Evolutionary conservation across 148 eudicot genomes (phyloP), one percentile per base, ranked within the genome.

Genomic region (Amaranthus cruentus): DNA sequence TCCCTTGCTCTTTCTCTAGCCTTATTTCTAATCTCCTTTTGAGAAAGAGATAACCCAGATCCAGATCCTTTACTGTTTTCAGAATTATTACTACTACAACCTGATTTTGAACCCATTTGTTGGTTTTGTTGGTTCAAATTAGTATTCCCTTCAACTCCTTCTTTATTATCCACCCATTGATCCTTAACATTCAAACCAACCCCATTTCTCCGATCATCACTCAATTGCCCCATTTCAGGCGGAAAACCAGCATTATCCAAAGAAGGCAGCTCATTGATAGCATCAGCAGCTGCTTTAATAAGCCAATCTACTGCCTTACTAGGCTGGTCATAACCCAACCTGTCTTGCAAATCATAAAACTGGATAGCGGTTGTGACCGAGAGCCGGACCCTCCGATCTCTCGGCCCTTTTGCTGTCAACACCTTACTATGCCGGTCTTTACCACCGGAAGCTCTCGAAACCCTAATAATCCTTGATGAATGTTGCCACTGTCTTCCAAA

Each of bases 231-330:
- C 0, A 91, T 84, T 4, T 87, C 83, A 1, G 89, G 87, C 12
- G 89, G 89, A n/a, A 76, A 81, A 3, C 13, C 48, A 0, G 83
- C 58, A 6, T 77, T 77, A 28, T 70, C 82, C 50, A 94, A 77
- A 6, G 90, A 76, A n/a, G 96, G 96, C 0, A 94, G 90, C 84
- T 91, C 96, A 4, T 83, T 82, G 44, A 94, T 94, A 15, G 93
- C 77, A n/a, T 78, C 87, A 0, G 85, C 71, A 1, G 98, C 98
- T 0, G 88, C 89, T 48, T 94, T 88, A 6, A 94, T 88, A 13
- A 94, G 78, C 98, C 98, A 94, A 72, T 94, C 98, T 3, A 94
- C 98, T 7, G 97, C 98, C 71, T 94, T 94, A 60, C 98, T 94
- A 0, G 98, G 98, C 75, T 91, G 98, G 74, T 94, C 98, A 28